phyloP scores from a whole-genome alignment of 768 basidiomycete genomes.

The Suillus discolor region DNA sequence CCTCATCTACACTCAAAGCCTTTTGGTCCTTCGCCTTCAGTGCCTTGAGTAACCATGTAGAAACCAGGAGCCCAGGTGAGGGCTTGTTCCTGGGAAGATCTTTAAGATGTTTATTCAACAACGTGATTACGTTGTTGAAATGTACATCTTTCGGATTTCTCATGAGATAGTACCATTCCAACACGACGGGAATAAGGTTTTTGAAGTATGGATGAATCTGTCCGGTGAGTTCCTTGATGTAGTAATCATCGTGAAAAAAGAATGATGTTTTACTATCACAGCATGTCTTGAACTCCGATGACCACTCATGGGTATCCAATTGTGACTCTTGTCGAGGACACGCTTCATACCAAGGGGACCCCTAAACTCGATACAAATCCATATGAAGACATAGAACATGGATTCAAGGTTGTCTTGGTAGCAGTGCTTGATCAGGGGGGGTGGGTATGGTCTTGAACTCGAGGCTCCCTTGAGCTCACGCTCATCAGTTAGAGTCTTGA shows the following conservation, averaged over 20 bases:
- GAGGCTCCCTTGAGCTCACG: not conserved
- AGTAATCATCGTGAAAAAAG: too few species aligned
- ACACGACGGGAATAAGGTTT: not conserved
- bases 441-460: not conserved
- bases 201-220: not conserved
- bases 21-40: too few species aligned
- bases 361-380: not conserved
- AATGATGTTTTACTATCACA: too few species aligned
- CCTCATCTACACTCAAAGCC: not conserved
- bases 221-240: not conserved
- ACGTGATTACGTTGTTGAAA: not conserved
- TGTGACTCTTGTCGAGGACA: not conserved
- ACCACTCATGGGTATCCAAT: too few species aligned
- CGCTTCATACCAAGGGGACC: not conserved
- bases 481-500: not conserved
- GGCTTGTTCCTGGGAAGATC: not conserved
- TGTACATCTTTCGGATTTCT: not conserved
- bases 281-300: too few species aligned
- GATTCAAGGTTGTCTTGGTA: not conserved
- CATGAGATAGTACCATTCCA: not conserved
- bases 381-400: conserved; percentile 1
- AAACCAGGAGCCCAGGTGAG: not conserved
- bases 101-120: not conserved
- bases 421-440: not conserved
- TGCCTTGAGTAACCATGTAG: not conserved